Evolutionary conservation across 768 basidiomycete genomes (phyloP).

Genomic region (Lactarius vividus): DNA sequence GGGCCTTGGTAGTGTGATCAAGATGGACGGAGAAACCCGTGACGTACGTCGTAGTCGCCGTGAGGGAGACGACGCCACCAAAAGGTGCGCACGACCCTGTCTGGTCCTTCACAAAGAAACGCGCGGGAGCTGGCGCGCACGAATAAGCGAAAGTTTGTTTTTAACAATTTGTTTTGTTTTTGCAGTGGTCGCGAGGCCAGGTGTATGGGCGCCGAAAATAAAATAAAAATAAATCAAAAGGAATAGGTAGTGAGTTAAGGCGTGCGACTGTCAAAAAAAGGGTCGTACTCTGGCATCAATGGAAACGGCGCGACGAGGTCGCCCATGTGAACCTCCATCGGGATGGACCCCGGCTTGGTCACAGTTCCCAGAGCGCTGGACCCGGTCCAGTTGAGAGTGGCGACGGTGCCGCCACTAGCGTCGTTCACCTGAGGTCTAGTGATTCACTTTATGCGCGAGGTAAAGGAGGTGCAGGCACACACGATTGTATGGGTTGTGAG

Average conservation of each 20-base stretch:
- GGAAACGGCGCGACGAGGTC: constrained; percentile 10
- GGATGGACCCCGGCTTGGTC: not conserved
- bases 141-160: not conserved
- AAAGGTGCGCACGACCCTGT: constrained; percentile 6
- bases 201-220: too few relatives aligned
- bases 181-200: not conserved
- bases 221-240: not conserved
- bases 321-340: constrained; percentile 5
- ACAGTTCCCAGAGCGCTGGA: constrained; percentile 13
- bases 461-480: constrained; percentile 28
- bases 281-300: constrained; percentile 4
- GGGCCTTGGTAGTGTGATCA: too few relatives aligned
- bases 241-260: not conserved
- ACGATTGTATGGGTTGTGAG: constrained; percentile 48
- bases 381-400: constrained; percentile 20
- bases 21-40: too few relatives aligned
- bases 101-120: constrained; percentile 17
- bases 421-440: not conserved
- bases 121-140: constrained; percentile 10
- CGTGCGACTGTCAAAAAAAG: not conserved
- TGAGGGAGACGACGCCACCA: constrained; percentile 12
- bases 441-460: not conserved
- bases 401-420: constrained; percentile 1
- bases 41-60: constrained; percentile 17
- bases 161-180: too few relatives aligned